Evolutionary conservation across 257 asterid species (phyloP).

Genomic region (Linderniella brevidens): DNA sequence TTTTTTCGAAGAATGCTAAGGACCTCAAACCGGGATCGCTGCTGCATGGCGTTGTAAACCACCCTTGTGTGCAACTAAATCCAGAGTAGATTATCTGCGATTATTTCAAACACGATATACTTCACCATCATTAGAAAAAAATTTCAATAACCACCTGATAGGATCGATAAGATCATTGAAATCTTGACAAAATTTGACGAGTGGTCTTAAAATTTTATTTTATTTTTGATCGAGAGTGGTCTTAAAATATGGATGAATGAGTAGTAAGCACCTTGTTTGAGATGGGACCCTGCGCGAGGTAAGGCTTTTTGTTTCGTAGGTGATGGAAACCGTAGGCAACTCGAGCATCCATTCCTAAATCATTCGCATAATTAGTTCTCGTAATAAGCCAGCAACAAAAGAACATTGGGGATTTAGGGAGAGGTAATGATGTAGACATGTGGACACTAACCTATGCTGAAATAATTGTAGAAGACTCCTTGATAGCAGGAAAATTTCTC

Average conservation of each 20-base stretch:
- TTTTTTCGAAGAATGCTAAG: background rate
- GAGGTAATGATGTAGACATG: too few species aligned
- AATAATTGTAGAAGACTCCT: conserved; percentile 91
- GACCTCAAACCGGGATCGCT: conserved; percentile 88
- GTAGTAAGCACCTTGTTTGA: conserved; percentile 59
- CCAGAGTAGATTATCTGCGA: conserved; percentile 81
- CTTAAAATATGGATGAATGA: too few species aligned
- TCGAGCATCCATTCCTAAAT: conserved; percentile 83
- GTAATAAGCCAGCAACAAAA: too few species aligned
- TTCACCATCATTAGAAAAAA: too few species aligned
- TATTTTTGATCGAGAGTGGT: too few species aligned
- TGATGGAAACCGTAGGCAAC: conserved; percentile 95
- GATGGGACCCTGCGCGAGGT: conserved; percentile 88
- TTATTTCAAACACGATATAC: too few species aligned
- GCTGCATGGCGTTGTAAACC: conserved; percentile 91
- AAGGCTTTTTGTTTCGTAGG: conserved; percentile 79
- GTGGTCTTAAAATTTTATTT: too few species aligned
- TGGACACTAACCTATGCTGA: conserved; percentile 64
- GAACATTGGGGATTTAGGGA: too few species aligned
- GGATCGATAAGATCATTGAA: too few species aligned
- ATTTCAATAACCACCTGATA: too few species aligned
- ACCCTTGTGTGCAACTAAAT: conserved; percentile 87
- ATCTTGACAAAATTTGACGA: too few species aligned
- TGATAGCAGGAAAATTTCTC: conserved; percentile 54
- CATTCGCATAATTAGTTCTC: too few species aligned